Base-by-base conservation (phyloP, 2,329 filamentous ascomycete species). In the Trichoderma koningii region DNA sequence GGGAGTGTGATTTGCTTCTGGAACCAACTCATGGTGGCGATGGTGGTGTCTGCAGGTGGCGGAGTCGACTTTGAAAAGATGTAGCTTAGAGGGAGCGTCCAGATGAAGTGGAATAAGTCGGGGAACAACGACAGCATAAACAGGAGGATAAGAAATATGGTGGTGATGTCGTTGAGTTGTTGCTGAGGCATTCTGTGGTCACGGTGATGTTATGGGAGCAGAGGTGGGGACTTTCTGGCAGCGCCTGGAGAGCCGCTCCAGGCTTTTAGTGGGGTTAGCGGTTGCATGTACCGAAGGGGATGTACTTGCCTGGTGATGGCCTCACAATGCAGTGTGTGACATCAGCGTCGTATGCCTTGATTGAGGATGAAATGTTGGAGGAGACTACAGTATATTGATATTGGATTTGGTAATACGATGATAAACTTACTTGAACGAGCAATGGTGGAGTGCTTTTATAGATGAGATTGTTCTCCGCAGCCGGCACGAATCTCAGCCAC, bases 1-100 rank as follows among this genome's bases (percentile, higher is more conserved):
- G 92, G 91, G 15, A 98, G 88, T 1, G 87, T 86, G 79, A 98
- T 88, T 57, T 89, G 85, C 77, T 95, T 97, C 79, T 97, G 94
- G 71, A 84, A 87, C 91, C 92, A 96, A 68, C 87, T 91, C 85
- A 88, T 87, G 65, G 73, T 77, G 66, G 68, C 65, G 66, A 66
- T 71, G 69, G 59, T 71, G 69, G 59, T 41, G 21, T 62, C 60
- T 34, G 70, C 74, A 75, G 73, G 69, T 74, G 71, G 68, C 74
- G 72, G 65, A 72, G 71, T 68, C 23, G 69, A 70, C 64, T 62
- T 69, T 44, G 66, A 79, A 63, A 68, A 80, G 67, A 71, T 41
- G 21, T 82, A 70, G 26, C 72, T 70, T 28, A 85, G 74, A 0
- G 83, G 84, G 0, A 84, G 68, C 1, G 79, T 79, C 78, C 79